phyloP scores from a whole-genome alignment of 352 stramenopile genomes.

The Globisporangium solare region DNA sequence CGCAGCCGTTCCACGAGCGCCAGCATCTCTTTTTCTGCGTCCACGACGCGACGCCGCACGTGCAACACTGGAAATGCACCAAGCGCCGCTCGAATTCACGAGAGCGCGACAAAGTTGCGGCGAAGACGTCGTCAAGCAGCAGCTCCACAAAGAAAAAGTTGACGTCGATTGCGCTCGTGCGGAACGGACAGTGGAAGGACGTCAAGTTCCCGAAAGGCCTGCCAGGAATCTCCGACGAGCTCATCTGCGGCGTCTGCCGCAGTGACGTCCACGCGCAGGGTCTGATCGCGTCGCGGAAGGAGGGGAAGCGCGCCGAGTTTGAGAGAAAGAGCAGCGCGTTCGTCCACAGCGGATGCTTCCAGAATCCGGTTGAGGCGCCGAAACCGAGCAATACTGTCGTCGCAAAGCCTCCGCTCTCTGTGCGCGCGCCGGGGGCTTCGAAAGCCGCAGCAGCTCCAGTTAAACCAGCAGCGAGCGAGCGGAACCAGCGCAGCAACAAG shows the following conservation, averaged over 20 bases:
- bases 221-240: constrained; percentile 36
- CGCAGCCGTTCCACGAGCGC: constrained; percentile 66
- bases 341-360: constrained; percentile 54
- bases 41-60: constrained; percentile 30
- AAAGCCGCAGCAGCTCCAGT: constrained; percentile 4
- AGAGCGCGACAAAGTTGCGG: constrained; percentile 18
- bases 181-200: constrained; percentile 53
- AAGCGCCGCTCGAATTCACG: constrained; percentile 39
- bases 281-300: constrained; percentile 47
- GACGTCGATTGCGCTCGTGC: constrained; percentile 43
- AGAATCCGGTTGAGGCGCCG: constrained; percentile 30
- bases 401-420: not conserved
- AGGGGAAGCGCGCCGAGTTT: constrained; percentile 44
- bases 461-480: constrained; percentile 7
- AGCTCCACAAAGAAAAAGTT: constrained; percentile 57
- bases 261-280: constrained; percentile 44
- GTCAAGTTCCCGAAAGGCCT: constrained; percentile 51
- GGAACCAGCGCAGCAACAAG: constrained; percentile 7
- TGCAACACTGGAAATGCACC: constrained; percentile 78
- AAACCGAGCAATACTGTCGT: not conserved
- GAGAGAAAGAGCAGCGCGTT: constrained; percentile 59
- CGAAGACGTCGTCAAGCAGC: constrained; percentile 12
- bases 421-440: not conserved
- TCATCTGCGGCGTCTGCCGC: constrained; percentile 59
- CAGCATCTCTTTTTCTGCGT: constrained; percentile 79